Evolutionary conservation across 805 yeast species (phyloP).

Genomic region (Metschnikowia amazonensis): DNA sequence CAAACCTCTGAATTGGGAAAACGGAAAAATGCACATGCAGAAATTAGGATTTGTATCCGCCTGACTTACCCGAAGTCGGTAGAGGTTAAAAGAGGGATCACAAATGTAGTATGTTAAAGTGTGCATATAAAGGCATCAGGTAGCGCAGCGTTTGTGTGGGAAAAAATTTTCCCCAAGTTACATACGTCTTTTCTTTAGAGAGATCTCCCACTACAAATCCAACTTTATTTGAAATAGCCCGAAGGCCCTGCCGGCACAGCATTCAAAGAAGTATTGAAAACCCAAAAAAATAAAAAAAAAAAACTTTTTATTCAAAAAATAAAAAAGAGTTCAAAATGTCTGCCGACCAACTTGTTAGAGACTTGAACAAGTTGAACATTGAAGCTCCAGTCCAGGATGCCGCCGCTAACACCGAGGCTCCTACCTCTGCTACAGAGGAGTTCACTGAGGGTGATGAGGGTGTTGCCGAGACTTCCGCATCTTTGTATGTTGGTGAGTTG

Average conservation of each 20-base stretch:
- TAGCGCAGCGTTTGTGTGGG: conserved; percentile 12
- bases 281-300: conserved; percentile 14
- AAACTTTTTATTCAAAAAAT: conserved; percentile 11
- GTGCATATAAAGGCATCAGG: conserved; percentile 7
- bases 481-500: conserved; percentile 96
- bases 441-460: conserved; percentile 29
- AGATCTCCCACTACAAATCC: conserved; percentile 16
- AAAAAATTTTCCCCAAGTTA: conserved; percentile 14
- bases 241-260: conserved; percentile 5
- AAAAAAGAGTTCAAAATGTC: conserved; percentile 24
- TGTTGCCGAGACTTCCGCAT: conserved; percentile 62
- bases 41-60: neutral
- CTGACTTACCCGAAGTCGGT: neutral
- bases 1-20: neutral
- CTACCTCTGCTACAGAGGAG: conserved; percentile 30
- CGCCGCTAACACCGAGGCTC: conserved; percentile 23
- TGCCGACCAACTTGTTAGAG: conserved; percentile 43
- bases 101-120: neutral
- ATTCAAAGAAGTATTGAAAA: conserved; percentile 7
- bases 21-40: neutral
- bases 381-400: conserved; percentile 33
- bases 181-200: conserved; percentile 14
- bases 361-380: conserved; percentile 46
- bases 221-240: conserved; percentile 3
- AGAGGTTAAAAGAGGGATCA: neutral